phyloP scores from a whole-genome alignment of 257 asterid genomes.

The Fraxinus pennsylvanica region DNA sequence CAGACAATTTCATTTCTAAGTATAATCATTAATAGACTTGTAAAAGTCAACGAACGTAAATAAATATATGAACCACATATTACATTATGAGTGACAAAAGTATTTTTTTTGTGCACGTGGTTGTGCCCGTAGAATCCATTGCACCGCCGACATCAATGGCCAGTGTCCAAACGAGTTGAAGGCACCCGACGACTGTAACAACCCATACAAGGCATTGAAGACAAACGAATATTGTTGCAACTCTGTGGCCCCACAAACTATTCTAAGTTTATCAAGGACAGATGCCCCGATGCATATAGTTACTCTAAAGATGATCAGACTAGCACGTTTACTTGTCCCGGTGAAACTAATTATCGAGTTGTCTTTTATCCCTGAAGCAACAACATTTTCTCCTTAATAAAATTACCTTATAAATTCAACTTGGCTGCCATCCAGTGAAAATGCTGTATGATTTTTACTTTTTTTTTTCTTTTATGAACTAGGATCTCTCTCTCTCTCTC shows the following conservation, averaged over 20 bases:
- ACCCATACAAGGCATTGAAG: conserved; percentile 22
- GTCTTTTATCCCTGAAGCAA: conserved; percentile 34
- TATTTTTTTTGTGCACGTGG: not conserved
- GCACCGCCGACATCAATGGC: conserved; percentile 14
- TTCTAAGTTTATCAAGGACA: not conserved
- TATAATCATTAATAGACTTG: too few species aligned
- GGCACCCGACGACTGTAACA: conserved; percentile 23
- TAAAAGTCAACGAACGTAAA: too few species aligned
- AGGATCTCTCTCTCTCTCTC: too few species aligned
- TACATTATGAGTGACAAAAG: too few species aligned
- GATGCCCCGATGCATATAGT: conserved; percentile 29
- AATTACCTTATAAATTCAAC: not conserved
- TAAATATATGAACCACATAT: too few species aligned
- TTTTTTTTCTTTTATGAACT: too few species aligned
- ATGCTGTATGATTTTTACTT: conserved; percentile 27
- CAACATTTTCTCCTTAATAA: not conserved
- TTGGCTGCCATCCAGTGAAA: not conserved
- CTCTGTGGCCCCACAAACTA: not conserved
- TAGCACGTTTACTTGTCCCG: conserved; percentile 28
- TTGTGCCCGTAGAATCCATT: conserved; percentile 21
- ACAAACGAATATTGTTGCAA: conserved; percentile 27
- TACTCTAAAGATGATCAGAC: conserved; percentile 31
- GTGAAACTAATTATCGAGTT: conserved; percentile 29
- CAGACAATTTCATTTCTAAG: too few species aligned
- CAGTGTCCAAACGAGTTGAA: not conserved